Conservation (phyloP, 495 filamentous ascomycete genomes). For the Penicillium arizonense region DNA sequence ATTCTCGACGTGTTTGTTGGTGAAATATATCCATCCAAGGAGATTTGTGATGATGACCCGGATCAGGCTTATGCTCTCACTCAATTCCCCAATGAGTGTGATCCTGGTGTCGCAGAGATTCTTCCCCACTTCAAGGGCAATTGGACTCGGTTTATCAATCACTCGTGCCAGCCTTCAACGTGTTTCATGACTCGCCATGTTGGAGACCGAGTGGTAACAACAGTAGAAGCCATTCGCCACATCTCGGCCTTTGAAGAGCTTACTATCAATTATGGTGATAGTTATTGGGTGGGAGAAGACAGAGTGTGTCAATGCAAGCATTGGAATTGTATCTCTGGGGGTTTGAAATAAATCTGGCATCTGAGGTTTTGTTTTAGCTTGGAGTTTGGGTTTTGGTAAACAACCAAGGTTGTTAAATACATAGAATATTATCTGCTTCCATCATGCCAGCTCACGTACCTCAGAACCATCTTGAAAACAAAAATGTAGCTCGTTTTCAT, state of each 20-base stretch:
- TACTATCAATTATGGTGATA: slow-evolving; percentile 29
- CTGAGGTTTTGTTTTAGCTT: not conserved
- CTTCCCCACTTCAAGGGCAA: slow-evolving; percentile 30
- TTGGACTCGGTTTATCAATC: slow-evolving; percentile 70
- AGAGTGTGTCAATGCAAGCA: slow-evolving; percentile 17
- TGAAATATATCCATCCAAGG: slow-evolving; percentile 14
- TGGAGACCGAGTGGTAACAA: slow-evolving; percentile 21
- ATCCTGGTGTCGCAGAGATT: slow-evolving; percentile 1
- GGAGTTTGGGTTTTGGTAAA: too few relatives aligned
- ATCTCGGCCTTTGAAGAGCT: slow-evolving; percentile 36
- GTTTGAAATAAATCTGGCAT: too few relatives aligned
- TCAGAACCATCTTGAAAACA: too few relatives aligned
- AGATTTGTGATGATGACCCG: not conserved
- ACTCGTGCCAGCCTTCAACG: slow-evolving; percentile 60
- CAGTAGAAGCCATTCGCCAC: slow-evolving; percentile 18
- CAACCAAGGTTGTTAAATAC: too few relatives aligned
- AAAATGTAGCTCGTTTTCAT: too few relatives aligned
- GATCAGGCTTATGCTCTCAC: slow-evolving; percentile 10
- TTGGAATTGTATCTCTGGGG: slow-evolving; percentile 1
- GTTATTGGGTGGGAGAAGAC: slow-evolving; percentile 20
- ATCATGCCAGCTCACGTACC: too few relatives aligned
- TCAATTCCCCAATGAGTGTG: not conserved
- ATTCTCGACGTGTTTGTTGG: slow-evolving; percentile 35
- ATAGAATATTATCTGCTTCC: too few relatives aligned
- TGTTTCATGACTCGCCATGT: slow-evolving; percentile 16